Conservation (phyloP, 257 asterid genomes). For the Solanum sejunctum region DNA sequence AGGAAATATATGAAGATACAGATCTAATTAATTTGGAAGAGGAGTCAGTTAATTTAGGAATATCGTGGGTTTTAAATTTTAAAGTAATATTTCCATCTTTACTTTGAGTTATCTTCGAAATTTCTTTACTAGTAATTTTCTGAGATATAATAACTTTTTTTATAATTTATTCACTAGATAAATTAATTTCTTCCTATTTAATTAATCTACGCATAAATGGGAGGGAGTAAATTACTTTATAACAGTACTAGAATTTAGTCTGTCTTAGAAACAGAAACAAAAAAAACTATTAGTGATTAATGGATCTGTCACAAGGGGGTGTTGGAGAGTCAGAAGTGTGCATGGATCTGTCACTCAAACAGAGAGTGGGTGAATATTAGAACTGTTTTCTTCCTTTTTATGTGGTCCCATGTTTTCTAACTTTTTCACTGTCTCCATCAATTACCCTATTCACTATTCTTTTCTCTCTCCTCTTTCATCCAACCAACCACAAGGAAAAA, state of each 20-base stretch:
- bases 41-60: no score
- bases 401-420: slow-evolving; percentile 14
- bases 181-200: no score
- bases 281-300: background rate
- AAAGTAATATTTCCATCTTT: no score
- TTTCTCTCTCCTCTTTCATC: slow-evolving; percentile 7
- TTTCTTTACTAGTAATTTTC: no score
- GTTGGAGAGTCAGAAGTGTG: background rate
- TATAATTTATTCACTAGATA: no score
- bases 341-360: slow-evolving; percentile 11
- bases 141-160: no score
- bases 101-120: no score
- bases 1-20: no score
- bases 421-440: slow-evolving; percentile 49
- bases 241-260: background rate
- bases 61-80: no score
- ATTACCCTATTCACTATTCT: slow-evolving; percentile 6
- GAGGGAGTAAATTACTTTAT: background rate
- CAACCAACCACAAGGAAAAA: slow-evolving; percentile 1
- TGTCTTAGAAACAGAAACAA: background rate
- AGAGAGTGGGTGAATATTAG: slow-evolving; percentile 6
- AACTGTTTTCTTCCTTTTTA: background rate
- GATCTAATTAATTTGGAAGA: no score
- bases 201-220: no score
- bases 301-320: background rate